A percentile compares a stretch with the other conserved stretches of the same genome.
Conservation (phyloP, 148 eudicot species). For the Vaccinium macrocarpon region DNA sequence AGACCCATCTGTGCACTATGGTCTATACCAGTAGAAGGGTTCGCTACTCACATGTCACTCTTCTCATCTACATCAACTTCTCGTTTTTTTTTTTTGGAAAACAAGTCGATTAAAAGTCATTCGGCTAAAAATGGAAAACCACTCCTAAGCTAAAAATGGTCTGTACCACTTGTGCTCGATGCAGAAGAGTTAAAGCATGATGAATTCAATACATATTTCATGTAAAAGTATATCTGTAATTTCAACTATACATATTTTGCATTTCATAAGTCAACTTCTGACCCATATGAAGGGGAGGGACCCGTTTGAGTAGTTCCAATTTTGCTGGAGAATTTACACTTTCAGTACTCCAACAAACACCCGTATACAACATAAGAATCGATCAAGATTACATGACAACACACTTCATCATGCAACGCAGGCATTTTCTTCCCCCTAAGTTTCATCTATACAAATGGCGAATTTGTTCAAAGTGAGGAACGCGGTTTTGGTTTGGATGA, state of each 20-base stretch:
- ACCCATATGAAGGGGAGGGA: neutral
- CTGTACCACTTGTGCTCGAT: no score
- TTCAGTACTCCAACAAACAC: neutral
- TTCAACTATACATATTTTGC: neutral
- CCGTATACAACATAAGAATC: neutral
- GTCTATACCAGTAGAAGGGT: no score
- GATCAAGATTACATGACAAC: neutral
- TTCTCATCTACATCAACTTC: no score
- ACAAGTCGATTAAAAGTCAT: no score
- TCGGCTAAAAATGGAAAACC: no score
- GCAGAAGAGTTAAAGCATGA: neutral
- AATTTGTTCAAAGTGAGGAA: slow-evolving; percentile 28
- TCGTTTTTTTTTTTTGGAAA: no score
- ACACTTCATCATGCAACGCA: neutral
- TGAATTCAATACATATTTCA: neutral
- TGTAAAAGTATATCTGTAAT: neutral
- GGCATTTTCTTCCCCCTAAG: neutral
- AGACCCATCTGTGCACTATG: no score
- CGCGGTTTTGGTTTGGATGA: slow-evolving; percentile 18
- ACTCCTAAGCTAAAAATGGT: no score
- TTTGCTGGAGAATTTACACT: neutral
- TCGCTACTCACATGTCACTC: no score
- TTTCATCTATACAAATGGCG: neutral
- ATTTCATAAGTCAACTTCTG: neutral
- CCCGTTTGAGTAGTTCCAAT: neutral